phyloP scores from a whole-genome alignment of 352 stramenopile species.

The Pythium apleroticum region DNA sequence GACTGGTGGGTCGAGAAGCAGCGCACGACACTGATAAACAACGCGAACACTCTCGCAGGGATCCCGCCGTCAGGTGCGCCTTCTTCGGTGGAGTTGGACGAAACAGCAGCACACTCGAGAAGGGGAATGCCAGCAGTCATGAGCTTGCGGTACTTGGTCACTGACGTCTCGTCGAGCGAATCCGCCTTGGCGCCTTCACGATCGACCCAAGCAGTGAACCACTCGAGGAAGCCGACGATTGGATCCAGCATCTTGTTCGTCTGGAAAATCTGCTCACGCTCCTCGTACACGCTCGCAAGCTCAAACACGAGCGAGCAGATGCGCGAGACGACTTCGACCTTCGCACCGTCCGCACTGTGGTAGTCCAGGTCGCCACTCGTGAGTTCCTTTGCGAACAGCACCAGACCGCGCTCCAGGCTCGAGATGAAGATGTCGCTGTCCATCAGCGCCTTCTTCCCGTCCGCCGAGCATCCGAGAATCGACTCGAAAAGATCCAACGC shows the following conservation, averaged over 20 bases:
- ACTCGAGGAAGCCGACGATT: constrained; percentile 23
- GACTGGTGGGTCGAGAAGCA: constrained; percentile 3
- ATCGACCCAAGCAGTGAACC: constrained; percentile 10
- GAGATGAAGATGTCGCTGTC: constrained; percentile 42
- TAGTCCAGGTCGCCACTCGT: constrained; percentile 17
- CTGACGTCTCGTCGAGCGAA: background rate
- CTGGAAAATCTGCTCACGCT: constrained; percentile 52
- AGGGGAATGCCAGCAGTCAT: constrained; percentile 48
- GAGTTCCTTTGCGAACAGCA: constrained; percentile 11
- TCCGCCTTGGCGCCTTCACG: background rate
- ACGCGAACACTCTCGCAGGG: background rate
- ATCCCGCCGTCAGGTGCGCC: background rate
- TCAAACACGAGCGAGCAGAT: constrained; percentile 58
- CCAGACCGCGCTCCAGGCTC: constrained; percentile 41
- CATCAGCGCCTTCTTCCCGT: constrained; percentile 53
- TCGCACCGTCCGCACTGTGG: constrained; percentile 27
- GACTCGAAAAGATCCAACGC: constrained; percentile 66
- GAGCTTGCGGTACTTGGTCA: constrained; percentile 23
- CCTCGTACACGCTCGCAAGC: constrained; percentile 34
- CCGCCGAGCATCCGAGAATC: constrained; percentile 45
- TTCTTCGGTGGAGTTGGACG: constrained; percentile 1
- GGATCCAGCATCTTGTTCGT: constrained; percentile 23
- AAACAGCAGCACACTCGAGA: constrained; percentile 37
- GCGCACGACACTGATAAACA: constrained; percentile 12
- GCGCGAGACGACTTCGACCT: constrained; percentile 49